Conservation (phyloP, 768 basidiomycete species). For the Asterophora lycoperdoides region DNA sequence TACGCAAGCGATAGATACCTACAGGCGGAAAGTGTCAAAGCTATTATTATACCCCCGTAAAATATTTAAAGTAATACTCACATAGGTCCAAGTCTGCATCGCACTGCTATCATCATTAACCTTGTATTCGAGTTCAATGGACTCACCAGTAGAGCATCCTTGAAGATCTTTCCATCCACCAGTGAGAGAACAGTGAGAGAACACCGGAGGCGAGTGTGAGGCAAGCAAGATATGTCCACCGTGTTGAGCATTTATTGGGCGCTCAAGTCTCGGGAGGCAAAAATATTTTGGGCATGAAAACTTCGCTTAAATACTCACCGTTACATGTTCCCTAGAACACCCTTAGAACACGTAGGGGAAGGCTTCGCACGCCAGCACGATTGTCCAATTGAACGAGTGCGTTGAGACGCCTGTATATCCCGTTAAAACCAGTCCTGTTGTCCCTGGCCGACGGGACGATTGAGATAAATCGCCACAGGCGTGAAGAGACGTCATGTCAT, state of each 20-base stretch:
- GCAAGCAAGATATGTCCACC: no score
- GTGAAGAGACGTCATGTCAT: no score
- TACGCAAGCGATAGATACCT: constrained; percentile 13
- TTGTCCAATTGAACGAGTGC: no score
- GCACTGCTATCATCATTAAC: not conserved
- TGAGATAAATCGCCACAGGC: not conserved
- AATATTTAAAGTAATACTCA: constrained; percentile 14
- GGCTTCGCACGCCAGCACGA: no score
- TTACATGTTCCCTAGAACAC: no score
- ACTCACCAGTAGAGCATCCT: not conserved
- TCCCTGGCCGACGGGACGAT: constrained; percentile 15
- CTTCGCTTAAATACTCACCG: no score
- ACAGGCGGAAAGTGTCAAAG: constrained; percentile 10
- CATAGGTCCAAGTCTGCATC: constrained; percentile 10
- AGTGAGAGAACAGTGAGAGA: no score
- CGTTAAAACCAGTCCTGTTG: constrained; percentile 20
- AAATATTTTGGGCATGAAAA: no score
- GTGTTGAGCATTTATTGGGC: no score
- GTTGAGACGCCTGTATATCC: constrained; percentile 14
- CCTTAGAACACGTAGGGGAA: no score
- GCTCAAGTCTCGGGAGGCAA: no score
- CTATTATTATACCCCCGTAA: constrained; percentile 15
- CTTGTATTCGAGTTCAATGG: constrained; percentile 4
- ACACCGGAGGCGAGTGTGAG: not conserved
- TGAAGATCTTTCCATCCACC: not conserved